Percentiles rank a stretch among this genome's conserved stretches.
Conservation (phyloP, 2,329 filamentous ascomycete genomes). For the Neonectria magnoliae region DNA sequence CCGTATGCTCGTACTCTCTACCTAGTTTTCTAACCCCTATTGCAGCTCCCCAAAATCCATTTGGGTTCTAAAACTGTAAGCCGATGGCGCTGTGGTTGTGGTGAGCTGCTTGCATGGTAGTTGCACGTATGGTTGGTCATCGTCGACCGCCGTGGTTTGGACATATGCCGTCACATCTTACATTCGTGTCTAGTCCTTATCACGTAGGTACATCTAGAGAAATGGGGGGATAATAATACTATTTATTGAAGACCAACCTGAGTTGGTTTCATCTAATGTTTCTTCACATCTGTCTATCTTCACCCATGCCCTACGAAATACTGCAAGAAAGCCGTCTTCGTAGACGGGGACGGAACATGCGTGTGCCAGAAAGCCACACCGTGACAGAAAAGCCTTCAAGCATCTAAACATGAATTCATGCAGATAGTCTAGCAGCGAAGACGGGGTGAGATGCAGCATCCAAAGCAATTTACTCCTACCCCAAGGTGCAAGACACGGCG, state of each 20-base stretch:
- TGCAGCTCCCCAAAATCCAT: slow-evolving; percentile 63
- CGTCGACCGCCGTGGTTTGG: slow-evolving; percentile 31
- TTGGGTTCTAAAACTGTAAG: slow-evolving; percentile 55
- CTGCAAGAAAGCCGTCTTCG: not conserved
- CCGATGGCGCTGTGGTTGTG: slow-evolving; percentile 8
- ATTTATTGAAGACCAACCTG: slow-evolving; percentile 31
- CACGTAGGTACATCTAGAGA: slow-evolving; percentile 32
- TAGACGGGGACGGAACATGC: not conserved
- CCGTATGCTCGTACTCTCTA: not conserved
- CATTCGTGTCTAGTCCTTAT: slow-evolving; percentile 37
- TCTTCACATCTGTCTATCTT: slow-evolving; percentile 21
- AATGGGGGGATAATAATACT: slow-evolving; percentile 40
- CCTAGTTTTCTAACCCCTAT: slow-evolving; percentile 28
- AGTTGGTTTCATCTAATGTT: slow-evolving; percentile 33
- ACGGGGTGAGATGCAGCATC: not conserved
- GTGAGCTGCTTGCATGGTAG: slow-evolving; percentile 20
- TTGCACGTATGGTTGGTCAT: slow-evolving; percentile 12
- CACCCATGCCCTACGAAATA: not conserved
- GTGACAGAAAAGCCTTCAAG: not conserved
- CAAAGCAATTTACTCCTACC: not conserved
- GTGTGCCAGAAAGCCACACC: not conserved
- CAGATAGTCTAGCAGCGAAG: not conserved
- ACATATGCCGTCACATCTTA: slow-evolving; percentile 39
- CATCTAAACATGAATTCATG: slow-evolving; percentile 3
- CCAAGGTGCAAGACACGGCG: not conserved